A percentile compares a stretch with the other conserved stretches of the same genome.
phyloP scores from a whole-genome alignment of 768 basidiomycete species.

The Postia placenta region DNA sequence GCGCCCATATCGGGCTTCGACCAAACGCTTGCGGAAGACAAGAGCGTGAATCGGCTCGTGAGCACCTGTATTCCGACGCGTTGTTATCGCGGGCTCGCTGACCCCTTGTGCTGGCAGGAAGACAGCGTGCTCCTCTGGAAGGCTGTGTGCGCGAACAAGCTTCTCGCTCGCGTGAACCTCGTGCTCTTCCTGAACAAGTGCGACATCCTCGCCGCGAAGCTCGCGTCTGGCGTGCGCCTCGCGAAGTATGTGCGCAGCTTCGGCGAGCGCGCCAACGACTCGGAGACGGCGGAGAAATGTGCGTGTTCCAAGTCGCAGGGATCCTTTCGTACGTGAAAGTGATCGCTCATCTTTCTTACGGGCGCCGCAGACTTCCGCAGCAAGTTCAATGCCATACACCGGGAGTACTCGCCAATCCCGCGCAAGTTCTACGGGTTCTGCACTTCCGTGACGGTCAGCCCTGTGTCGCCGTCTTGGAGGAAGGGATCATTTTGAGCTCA shows the following conservation, averaged over 20 bases:
- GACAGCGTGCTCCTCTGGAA: constrained; percentile 77
- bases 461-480: neutral
- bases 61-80: constrained; percentile 9
- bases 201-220: constrained; percentile 64
- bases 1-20: constrained; percentile 57
- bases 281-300: constrained; percentile 65
- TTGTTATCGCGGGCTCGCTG: neutral
- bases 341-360: neutral
- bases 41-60: constrained; percentile 45
- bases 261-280: constrained; percentile 59
- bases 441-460: constrained; percentile 63
- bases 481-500: neutral
- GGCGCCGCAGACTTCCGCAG: constrained; percentile 47
- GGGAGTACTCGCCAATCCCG: constrained; percentile 68
- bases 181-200: constrained; percentile 83
- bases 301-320: constrained; percentile 16
- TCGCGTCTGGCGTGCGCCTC: constrained; percentile 56
- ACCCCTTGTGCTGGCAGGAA: constrained; percentile 40
- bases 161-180: constrained; percentile 64
- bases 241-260: constrained; percentile 69
- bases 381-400: constrained; percentile 71
- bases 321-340: neutral
- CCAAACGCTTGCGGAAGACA: constrained; percentile 46
- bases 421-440: constrained; percentile 76
- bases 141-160: constrained; percentile 62